phyloP scores from a whole-genome alignment of 352 stramenopile species.

The Lagenidium sp. region DNA sequence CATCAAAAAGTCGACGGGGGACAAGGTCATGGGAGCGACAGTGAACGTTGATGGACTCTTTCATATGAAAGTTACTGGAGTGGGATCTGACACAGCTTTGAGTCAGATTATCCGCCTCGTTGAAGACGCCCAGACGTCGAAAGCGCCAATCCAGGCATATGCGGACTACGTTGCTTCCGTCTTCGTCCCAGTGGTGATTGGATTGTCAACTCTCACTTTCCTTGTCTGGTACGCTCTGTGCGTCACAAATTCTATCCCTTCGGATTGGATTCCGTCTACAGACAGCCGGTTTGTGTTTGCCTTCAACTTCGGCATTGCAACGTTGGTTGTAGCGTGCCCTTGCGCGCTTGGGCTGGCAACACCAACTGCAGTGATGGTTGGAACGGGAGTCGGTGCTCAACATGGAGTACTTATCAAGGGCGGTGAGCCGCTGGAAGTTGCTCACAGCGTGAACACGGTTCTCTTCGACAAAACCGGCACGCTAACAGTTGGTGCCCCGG shows the following conservation, averaged over 20 bases:
- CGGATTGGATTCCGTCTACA: conserved; percentile 53
- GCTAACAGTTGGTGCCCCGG: conserved; percentile 90
- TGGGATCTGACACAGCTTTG: conserved; percentile 91
- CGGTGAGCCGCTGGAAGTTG: conserved; percentile 88
- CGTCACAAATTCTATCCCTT: conserved; percentile 42
- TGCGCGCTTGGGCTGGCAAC: conserved; percentile 98
- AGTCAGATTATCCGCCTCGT: conserved; percentile 98
- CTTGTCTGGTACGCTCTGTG: conserved; percentile 90
- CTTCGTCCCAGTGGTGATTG: conserved; percentile 95
- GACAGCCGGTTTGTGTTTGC: conserved; percentile 88
- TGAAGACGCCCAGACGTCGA: conserved; percentile 96
- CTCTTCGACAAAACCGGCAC: conserved; percentile 99
- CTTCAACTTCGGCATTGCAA: conserved; percentile 97
- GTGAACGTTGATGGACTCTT: conserved; percentile 90
- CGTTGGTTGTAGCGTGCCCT: conserved; percentile 97
- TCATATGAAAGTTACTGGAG: conserved; percentile 89
- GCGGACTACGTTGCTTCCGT: conserved; percentile 94
- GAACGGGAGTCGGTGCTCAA: conserved; percentile 94
- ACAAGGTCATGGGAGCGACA: conserved; percentile 87
- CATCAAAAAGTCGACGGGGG: conserved; percentile 86
- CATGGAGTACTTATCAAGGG: conserved; percentile 99
- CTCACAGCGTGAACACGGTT: conserved; percentile 91
- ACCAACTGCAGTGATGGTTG: conserved; percentile 98
- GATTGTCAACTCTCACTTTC: conserved; percentile 92
- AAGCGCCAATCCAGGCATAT: conserved; percentile 97